Percentiles rank a stretch among this genome's conserved stretches.
Conservation (phyloP, 2,329 filamentous ascomycete genomes). For the Fusarium devonianum region DNA sequence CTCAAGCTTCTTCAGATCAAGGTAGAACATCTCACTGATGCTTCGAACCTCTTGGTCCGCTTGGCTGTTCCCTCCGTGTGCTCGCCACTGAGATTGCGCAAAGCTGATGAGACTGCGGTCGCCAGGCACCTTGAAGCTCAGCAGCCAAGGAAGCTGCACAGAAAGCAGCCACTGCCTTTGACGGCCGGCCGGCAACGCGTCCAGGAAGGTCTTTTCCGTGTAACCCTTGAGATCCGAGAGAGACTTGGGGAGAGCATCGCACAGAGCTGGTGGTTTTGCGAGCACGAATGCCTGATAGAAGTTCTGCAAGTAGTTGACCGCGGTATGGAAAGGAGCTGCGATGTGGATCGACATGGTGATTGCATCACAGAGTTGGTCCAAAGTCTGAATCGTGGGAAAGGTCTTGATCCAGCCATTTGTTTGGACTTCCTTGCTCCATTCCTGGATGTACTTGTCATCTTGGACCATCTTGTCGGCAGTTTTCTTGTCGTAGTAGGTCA, state of each 20-base stretch:
- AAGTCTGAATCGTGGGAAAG: slow-evolving; percentile 53
- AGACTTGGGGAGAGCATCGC: slow-evolving; percentile 43
- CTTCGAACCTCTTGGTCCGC: slow-evolving; percentile 15
- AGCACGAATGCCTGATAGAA: slow-evolving; percentile 58
- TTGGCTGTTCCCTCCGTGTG: slow-evolving; percentile 39
- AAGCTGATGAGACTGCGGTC: slow-evolving; percentile 52
- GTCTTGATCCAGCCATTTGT: slow-evolving; percentile 48
- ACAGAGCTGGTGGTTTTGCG: slow-evolving; percentile 53
- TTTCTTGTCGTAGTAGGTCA: slow-evolving; percentile 43
- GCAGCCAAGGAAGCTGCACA: slow-evolving; percentile 54
- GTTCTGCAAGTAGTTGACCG: slow-evolving; percentile 60
- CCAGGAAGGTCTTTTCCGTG: slow-evolving; percentile 43
- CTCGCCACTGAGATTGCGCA: slow-evolving; percentile 48
- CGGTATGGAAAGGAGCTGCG: slow-evolving; percentile 57
- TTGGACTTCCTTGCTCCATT: slow-evolving; percentile 53
- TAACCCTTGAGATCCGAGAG: slow-evolving; percentile 44
- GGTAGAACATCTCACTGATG: slow-evolving; percentile 38
- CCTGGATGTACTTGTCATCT: slow-evolving; percentile 45
- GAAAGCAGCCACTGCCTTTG: slow-evolving; percentile 55
- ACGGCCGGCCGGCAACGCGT: slow-evolving; percentile 52
- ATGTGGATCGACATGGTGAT: slow-evolving; percentile 62
- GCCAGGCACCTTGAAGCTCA: slow-evolving; percentile 52
- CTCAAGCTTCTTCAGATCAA: slow-evolving; percentile 40
- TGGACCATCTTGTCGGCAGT: slow-evolving; percentile 42
- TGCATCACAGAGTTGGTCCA: slow-evolving; percentile 53